phyloP scores from a whole-genome alignment of 2,329 filamentous ascomycete species.

The Aphanoascus verrucosus region DNA sequence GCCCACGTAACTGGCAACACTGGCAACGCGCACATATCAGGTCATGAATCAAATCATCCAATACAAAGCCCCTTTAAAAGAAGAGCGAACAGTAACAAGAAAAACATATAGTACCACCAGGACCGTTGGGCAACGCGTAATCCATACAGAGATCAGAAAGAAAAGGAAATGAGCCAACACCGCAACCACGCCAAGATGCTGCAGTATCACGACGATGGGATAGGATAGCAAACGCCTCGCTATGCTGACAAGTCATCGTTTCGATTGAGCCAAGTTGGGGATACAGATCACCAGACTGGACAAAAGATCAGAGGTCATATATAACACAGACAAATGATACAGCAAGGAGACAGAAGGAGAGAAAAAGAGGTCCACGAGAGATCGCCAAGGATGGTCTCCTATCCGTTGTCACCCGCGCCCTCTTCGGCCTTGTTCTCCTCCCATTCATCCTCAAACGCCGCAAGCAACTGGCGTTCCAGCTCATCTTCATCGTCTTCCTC shows the following conservation, averaged over 20 bases:
- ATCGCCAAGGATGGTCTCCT: neutral
- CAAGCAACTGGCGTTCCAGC: constrained; percentile 47
- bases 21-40: no score
- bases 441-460: constrained; percentile 43
- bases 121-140: no score
- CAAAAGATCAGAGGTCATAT: neutral
- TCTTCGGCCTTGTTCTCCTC: constrained; percentile 31
- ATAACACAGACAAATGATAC: neutral
- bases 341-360: neutral
- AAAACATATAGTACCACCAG: no score
- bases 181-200: neutral
- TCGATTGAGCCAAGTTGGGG: neutral
- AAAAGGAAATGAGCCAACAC: neutral
- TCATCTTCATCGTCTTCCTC: constrained; percentile 35
- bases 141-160: no score
- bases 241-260: constrained; percentile 12
- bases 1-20: no score
- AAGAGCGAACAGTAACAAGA: no score
- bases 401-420: constrained; percentile 17
- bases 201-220: neutral
- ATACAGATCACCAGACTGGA: neutral
- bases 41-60: no score
- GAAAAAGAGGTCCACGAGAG: no score
- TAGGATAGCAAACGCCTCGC: constrained; percentile 13
- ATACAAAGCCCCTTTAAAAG: no score